Conservation (phyloP, 2,329 filamentous ascomycete genomes). For the Epicoccum sorghinum region DNA sequence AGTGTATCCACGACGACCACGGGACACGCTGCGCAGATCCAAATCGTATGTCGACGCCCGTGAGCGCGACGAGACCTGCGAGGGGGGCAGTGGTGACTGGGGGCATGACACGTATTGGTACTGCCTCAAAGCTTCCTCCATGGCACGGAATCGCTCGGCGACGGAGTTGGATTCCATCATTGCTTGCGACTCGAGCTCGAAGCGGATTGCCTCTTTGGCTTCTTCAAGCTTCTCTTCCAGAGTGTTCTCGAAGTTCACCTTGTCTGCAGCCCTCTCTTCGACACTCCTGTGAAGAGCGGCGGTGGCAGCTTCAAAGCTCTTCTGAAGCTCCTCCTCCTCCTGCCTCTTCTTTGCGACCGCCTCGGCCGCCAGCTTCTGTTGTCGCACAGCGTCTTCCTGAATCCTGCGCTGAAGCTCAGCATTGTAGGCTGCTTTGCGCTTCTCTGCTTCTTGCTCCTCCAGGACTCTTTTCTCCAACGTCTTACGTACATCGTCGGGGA, state of each 20-base stretch:
- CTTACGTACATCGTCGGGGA: conserved; percentile 64
- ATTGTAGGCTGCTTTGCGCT: conserved; percentile 36
- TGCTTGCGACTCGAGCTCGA: conserved; percentile 40
- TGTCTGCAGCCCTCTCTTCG: conserved; percentile 37
- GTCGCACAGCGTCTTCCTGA: conserved; percentile 39
- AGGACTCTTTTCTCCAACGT: conserved; percentile 63
- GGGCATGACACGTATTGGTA: conserved; percentile 18
- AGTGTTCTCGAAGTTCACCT: conserved; percentile 34
- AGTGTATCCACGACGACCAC: conserved; percentile 16
- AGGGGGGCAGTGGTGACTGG: conserved; percentile 17
- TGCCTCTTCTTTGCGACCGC: conserved; percentile 30
- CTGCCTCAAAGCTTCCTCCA: conserved; percentile 38
- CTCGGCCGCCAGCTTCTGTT: conserved; percentile 38
- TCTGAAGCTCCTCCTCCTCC: conserved; percentile 35
- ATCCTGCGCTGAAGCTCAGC: conserved; percentile 41
- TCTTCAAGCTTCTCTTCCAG: conserved; percentile 38
- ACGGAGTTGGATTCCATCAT: conserved; percentile 35
- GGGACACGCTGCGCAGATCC: conserved; percentile 16
- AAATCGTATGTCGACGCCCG: conserved; percentile 10
- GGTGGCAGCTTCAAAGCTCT: conserved; percentile 35
- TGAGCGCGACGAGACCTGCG: conserved; percentile 2
- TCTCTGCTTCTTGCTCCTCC: conserved; percentile 47
- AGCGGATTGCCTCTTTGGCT: conserved; percentile 40
- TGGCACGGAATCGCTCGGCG: conserved; percentile 36
- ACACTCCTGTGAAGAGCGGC: conserved; percentile 33